Evolutionary conservation across 176 grass and related monocot genomes (phyloP).

Genomic region (Rhynchospora pubera): DNA sequence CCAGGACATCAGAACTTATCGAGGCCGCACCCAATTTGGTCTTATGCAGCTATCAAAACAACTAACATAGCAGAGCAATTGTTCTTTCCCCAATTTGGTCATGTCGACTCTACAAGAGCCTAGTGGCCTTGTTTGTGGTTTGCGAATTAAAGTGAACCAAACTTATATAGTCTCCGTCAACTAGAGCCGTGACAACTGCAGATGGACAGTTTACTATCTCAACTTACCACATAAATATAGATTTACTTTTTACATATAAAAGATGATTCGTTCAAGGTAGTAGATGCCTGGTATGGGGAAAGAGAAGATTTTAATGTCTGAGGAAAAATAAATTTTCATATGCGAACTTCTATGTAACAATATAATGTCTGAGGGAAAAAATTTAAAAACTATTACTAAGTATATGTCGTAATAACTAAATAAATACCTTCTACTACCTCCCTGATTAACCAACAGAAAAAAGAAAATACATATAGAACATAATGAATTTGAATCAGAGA

Average conservation of each 20-base stretch:
- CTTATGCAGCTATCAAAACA: background rate
- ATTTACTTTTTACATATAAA: too few species aligned
- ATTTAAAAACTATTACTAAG: background rate
- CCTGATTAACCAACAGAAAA: background rate
- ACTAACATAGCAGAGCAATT: background rate
- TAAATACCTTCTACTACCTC: background rate
- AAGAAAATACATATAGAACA: constrained; percentile 10
- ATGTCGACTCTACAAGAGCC: too few species aligned
- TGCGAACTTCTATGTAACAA: background rate
- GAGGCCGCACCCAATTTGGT: background rate
- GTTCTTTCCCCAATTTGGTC: too few species aligned
- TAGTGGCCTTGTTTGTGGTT: too few species aligned
- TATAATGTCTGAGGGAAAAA: background rate
- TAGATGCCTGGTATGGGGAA: background rate
- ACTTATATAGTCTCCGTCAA: too few species aligned
- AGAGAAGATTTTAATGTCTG: background rate
- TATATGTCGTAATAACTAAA: background rate
- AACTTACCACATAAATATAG: too few species aligned
- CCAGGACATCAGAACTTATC: too few species aligned
- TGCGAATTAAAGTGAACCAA: too few species aligned
- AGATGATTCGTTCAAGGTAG: background rate
- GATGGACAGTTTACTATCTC: too few species aligned
- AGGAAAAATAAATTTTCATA: background rate
- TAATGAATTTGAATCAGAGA: background rate
- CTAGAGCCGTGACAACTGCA: too few species aligned